Base-by-base conservation (phyloP, 805 yeast genomes). In the Saccharomycopsis sp. region DNA sequence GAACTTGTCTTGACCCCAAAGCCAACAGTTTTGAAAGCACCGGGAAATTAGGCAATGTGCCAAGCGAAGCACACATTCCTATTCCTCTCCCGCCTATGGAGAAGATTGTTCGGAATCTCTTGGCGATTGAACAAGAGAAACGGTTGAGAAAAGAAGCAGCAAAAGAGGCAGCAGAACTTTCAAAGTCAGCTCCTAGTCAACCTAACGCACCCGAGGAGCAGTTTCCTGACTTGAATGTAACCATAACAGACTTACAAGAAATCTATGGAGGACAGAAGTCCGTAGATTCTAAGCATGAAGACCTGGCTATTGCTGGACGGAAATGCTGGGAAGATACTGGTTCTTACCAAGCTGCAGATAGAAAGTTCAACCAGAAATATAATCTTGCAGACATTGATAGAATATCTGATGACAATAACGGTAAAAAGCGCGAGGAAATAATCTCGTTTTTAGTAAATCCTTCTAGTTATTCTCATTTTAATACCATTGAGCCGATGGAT, bases 151-250 rank as follows among this genome's bases (percentile, higher is more conserved):
- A 12, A 5, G 38, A 29, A 29, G 12, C 12, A 12, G 38, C 38
- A 29, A 29, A 29, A 12, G 12, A 7, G 38, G 38, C 38, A 29
- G 38, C 38, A 5, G 12, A 29, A 12, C 5, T 29, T 12, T 29
- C 38, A 29, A 29, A 29, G 38, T 5, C 38, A 12, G 38, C 38
- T 29, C 9, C 12, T 7, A 29, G 5, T 29, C 70, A 87, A 87
- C 67, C 86, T 80, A 66, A 89, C 87, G 68, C 61, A 78, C 64
- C 7, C 42, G 12, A 57, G 56, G 52, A 60, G 63, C 65, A 53
- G 58, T 56, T 58, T 64, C 67, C 23, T n/a, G 2, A 2, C n/a
- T 2, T 2, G 29, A 50, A 17, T 14, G 50, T 17, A 17, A 23
- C 17, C 20, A 12, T 47, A 15, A 47, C 9, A 14, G 50, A 47